Evolutionary conservation across 139 green algal genomes (phyloP), one percentile per base, ranked within the genome.

Genomic region (Chlorella sp.): DNA sequence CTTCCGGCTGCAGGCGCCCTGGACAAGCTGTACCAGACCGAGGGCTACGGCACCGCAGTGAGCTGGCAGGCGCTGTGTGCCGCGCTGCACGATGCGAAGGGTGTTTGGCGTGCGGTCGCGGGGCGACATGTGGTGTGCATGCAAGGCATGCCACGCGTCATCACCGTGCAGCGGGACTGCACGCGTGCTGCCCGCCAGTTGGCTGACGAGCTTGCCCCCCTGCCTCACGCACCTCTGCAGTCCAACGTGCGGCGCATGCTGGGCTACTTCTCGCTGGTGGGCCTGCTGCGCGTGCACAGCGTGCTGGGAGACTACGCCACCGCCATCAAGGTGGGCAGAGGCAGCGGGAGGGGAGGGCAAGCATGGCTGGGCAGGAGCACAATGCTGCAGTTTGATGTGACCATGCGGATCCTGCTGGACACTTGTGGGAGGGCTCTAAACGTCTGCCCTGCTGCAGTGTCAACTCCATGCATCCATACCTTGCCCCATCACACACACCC

Each of bases 201-300:
- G 30, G 28, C 64, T 38, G 2, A 70, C 64, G 28, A 13, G 32
- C n/a, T n/a, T 40, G 32, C 30, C 24, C 9, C 14, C 11, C 43
- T 40, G 41, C 72, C 72, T 30, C 26, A 40, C 36, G 54, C 54
- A 24, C 54, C 9, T 36, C 77, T 87, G 80, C 79, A 90, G 76
- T 97, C 92, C 90, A 99, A 99, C 90, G 97, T 99, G 87, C 94
- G 98, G 82, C 91, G 87, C 62, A 94, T 98, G 91, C 89, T 99
- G 83, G 97, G 97, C 69, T 99, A 99, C 91, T 99, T 98, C 89
- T 93, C 90, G 2, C 89, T 99, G 51, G 87, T 98, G 26, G 97
- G 97, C 62, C 92, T 98, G 84, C 90, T 95, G 82, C 90, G 97
- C 24, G 94, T 98, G 84, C 96, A 99, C 91, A 91, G 80, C 83